These are phyloP conservation scores for Kentomonas sorsogonicus DNA, from an alignment of 208 protist species.

Conservation along the genomic window DNA sequence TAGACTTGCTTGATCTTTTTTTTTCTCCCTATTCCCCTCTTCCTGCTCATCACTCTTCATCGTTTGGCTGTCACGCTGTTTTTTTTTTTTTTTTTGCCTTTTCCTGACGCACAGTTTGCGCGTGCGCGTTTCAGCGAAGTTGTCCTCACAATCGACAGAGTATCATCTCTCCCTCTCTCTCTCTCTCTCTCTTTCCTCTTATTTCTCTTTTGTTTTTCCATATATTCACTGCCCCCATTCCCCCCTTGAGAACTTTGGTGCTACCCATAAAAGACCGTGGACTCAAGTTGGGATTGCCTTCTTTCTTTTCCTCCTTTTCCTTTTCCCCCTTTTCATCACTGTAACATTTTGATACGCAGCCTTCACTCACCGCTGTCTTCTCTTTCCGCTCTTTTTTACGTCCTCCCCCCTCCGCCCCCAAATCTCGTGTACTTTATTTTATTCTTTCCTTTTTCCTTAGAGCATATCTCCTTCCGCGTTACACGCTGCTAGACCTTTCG, in stretches of 20 bases:
- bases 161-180: neutral
- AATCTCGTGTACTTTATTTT: slow-evolving; percentile 2
- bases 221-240: neutral
- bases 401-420: neutral
- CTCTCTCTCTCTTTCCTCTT: slow-evolving; percentile 2
- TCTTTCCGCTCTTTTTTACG: slow-evolving; percentile 2
- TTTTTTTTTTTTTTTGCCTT: slow-evolving; percentile 3
- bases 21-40: neutral
- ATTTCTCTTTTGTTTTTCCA: neutral
- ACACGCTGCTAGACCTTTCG: too few relatives aligned
- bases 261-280: neutral
- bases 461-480: too few relatives aligned
- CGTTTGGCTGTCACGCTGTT: neutral
- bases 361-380: neutral
- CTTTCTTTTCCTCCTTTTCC: neutral
- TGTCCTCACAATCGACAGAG: neutral
- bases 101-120: too few relatives aligned
- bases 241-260: too few relatives aligned
- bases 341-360: neutral
- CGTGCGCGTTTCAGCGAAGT: too few relatives aligned
- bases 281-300: neutral
- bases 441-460: neutral
- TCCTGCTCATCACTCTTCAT: neutral
- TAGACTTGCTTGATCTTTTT: neutral
- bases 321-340: neutral